These are phyloP conservation scores for Cytospora chrysosperma DNA, from an alignment of 2,329 filamentous ascomycete species.

Conservation along the genomic window DNA sequence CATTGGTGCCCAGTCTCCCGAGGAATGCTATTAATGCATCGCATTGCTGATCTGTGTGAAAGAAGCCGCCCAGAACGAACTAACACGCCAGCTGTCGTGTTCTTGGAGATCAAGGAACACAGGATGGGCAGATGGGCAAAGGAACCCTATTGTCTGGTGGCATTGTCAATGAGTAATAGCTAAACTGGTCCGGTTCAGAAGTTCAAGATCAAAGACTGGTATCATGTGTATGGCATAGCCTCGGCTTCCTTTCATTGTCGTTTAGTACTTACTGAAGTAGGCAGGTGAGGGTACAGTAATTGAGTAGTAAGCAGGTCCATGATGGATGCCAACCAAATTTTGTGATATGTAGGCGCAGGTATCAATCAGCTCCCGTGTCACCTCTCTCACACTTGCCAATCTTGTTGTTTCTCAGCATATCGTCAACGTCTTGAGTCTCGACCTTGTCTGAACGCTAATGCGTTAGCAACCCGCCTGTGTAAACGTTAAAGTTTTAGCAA, in stretches of 20 bases:
- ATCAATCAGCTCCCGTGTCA: neutral
- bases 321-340: no score
- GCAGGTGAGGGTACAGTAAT: neutral
- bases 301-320: neutral
- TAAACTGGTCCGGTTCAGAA: neutral
- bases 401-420: constrained; percentile 1
- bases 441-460: constrained; percentile 5
- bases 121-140: neutral
- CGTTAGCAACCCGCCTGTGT: constrained; percentile 12
- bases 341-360: no score
- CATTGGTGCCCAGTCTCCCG: neutral
- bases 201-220: neutral
- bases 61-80: neutral
- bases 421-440: constrained; percentile 5
- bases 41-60: neutral
- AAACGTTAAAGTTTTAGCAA: no score
- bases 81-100: neutral
- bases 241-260: neutral
- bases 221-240: neutral
- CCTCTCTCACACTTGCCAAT: neutral
- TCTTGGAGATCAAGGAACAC: neutral
- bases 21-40: neutral
- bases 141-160: neutral
- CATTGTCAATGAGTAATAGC: neutral
- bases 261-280: neutral